Conservation (phyloP, 2,329 filamentous ascomycete genomes). For the Dactylellina drechsleri region DNA sequence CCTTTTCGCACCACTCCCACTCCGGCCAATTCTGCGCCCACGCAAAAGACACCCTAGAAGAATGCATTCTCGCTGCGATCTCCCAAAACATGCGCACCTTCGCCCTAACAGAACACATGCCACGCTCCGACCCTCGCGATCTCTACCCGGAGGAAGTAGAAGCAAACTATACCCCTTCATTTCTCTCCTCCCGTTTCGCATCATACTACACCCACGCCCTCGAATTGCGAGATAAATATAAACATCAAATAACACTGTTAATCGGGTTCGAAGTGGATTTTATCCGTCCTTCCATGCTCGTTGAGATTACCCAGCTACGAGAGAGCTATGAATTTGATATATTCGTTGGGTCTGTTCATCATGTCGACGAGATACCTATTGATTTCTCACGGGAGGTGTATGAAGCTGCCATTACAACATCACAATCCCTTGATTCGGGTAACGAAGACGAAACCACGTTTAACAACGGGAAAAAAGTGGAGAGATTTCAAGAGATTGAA, state of each 20-base stretch:
- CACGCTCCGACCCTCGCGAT: slow-evolving; percentile 76
- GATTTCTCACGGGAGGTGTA: slow-evolving; percentile 82
- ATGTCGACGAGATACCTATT: slow-evolving; percentile 85
- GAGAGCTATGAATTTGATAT: slow-evolving; percentile 77
- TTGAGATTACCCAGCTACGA: slow-evolving; percentile 70
- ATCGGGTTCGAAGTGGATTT: slow-evolving; percentile 95
- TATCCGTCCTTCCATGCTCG: slow-evolving; percentile 76
- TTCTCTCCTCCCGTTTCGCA: slow-evolving; percentile 70
- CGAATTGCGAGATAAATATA: slow-evolving; percentile 77
- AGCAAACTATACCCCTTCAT: slow-evolving; percentile 59
- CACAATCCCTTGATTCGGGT: slow-evolving; percentile 53
- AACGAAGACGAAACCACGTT: slow-evolving; percentile 10
- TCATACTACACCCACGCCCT: slow-evolving; percentile 80
- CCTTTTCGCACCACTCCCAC: slow-evolving; percentile 97
- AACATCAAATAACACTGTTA: slow-evolving; percentile 76
- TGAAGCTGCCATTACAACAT: slow-evolving; percentile 68
- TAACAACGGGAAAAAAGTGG: slow-evolving; percentile 24
- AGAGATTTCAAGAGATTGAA: slow-evolving; percentile 56
- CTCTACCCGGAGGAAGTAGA: slow-evolving; percentile 89
- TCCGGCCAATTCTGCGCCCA: slow-evolving; percentile 98
- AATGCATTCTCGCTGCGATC: slow-evolving; percentile 82
- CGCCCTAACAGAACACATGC: slow-evolving; percentile 94
- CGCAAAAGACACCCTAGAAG: slow-evolving; percentile 84
- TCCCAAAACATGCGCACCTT: slow-evolving; percentile 81
- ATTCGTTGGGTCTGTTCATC: slow-evolving; percentile 92